Conservation (phyloP, 192 early-diverging fungal species). For the Podila epigama region DNA sequence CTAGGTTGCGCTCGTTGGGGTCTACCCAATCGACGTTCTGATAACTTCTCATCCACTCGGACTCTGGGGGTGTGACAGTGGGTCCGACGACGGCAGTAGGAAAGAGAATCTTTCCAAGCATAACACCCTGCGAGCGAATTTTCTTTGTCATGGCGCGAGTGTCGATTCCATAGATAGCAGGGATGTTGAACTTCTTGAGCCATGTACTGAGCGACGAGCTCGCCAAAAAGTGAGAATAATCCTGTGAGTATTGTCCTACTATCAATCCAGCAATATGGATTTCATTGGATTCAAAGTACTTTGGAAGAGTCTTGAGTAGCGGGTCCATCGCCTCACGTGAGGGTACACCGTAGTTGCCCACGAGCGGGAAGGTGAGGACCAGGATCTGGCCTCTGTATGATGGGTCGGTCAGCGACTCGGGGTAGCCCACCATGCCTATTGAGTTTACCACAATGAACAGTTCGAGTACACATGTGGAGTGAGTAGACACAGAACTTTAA, state of each 20-base stretch:
- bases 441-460: neutral
- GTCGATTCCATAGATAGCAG: constrained; percentile 96
- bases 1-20: constrained; percentile 92
- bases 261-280: constrained; percentile 95
- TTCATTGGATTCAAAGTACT: constrained; percentile 94
- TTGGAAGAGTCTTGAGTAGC: constrained; percentile 84
- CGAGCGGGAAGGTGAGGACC: constrained; percentile 95
- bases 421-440: constrained; percentile 95
- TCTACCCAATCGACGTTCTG: constrained; percentile 94
- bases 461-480: no score
- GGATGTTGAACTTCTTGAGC: constrained; percentile 92
- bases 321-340: constrained; percentile 84
- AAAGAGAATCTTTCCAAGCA: constrained; percentile 93
- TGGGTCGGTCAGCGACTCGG: constrained; percentile 97
- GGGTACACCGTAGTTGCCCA: constrained; percentile 99
- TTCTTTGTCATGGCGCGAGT: constrained; percentile 97
- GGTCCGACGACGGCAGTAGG: constrained; percentile 65
- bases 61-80: constrained; percentile 49
- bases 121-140: constrained; percentile 88
- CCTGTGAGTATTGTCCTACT: constrained; percentile 89
- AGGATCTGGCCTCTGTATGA: constrained; percentile 99
- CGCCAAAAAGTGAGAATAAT: constrained; percentile 95
- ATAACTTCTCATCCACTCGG: constrained; percentile 68
- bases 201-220: constrained; percentile 82
- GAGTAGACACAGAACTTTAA: no score